phyloP scores from a whole-genome alignment of 1,139 yeast species.

The Pichia cactophila region DNA sequence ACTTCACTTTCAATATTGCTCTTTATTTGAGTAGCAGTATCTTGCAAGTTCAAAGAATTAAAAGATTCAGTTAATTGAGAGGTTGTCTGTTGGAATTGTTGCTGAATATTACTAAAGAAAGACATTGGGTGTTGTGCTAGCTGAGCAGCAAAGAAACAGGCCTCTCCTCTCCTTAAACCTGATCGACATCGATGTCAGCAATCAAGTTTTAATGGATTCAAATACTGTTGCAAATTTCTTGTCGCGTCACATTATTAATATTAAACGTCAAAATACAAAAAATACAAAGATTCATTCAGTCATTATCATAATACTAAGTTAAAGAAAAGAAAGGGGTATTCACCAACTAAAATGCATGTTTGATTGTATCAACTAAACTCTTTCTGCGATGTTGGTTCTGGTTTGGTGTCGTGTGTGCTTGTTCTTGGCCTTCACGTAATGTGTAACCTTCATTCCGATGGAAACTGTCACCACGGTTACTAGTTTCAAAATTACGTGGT shows the following conservation, averaged over 20 bases:
- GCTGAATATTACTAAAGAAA: conserved; percentile 15
- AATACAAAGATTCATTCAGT: not conserved
- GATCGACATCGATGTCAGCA: no score
- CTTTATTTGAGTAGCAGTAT: conserved; percentile 40
- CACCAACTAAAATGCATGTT: conserved; percentile 1
- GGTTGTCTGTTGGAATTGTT: conserved; percentile 20
- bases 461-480: not conserved
- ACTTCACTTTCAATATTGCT: conserved; percentile 28
- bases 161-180: no score
- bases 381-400: conserved; percentile 7
- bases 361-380: conserved; percentile 10
- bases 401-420: not conserved
- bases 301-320: not conserved
- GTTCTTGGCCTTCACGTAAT: not conserved
- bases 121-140: conserved; percentile 5
- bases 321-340: not conserved
- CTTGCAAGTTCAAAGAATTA: conserved; percentile 18
- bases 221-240: no score
- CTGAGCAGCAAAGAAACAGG: not conserved
- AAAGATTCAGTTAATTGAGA: conserved; percentile 16
- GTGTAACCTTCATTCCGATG: conserved; percentile 2
- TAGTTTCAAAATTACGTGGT: not conserved
- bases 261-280: not conserved
- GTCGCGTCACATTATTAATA: no score
- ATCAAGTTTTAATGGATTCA: no score